phyloP scores from a whole-genome alignment of 2,329 filamentous ascomycete genomes.

The Colletotrichum spaethianum region DNA sequence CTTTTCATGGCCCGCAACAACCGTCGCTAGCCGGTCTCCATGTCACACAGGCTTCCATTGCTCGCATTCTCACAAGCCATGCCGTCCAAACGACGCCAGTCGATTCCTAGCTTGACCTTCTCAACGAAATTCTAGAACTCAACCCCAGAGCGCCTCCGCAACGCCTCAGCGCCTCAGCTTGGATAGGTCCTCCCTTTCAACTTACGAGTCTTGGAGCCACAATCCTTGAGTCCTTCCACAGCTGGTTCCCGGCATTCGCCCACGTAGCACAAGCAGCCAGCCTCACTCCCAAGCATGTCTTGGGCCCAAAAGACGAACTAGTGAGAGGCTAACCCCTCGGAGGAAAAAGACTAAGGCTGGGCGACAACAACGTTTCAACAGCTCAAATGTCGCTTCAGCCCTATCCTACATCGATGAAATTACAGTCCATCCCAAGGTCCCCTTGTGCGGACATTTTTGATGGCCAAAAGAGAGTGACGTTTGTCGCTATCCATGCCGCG shows the following conservation, averaged over 20 bases:
- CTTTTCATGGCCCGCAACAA: background rate
- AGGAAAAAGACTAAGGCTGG: background rate
- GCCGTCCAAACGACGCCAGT: too few relatives aligned
- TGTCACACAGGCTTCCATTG: background rate
- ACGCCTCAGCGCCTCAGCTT: background rate
- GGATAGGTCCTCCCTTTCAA: background rate
- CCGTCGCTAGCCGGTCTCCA: background rate
- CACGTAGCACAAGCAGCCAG: background rate
- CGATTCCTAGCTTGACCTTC: background rate
- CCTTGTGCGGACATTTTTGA: too few relatives aligned
- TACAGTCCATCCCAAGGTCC: background rate
- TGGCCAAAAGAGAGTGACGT: background rate
- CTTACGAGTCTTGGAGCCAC: background rate
- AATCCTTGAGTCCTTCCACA: background rate
- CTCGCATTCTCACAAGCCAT: background rate
- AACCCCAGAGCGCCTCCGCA: background rate
- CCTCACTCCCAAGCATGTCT: background rate
- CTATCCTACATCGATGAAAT: background rate
- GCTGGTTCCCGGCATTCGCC: background rate
- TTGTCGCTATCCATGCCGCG: constrained; percentile 1
- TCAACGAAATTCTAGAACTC: background rate
- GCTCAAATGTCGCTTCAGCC: background rate
- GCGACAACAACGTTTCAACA: background rate
- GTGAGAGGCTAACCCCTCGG: background rate
- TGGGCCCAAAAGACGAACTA: background rate